Evolutionary conservation across 2,329 filamentous ascomycete species (phyloP).

Genomic region (Curvularia sp.): DNA sequence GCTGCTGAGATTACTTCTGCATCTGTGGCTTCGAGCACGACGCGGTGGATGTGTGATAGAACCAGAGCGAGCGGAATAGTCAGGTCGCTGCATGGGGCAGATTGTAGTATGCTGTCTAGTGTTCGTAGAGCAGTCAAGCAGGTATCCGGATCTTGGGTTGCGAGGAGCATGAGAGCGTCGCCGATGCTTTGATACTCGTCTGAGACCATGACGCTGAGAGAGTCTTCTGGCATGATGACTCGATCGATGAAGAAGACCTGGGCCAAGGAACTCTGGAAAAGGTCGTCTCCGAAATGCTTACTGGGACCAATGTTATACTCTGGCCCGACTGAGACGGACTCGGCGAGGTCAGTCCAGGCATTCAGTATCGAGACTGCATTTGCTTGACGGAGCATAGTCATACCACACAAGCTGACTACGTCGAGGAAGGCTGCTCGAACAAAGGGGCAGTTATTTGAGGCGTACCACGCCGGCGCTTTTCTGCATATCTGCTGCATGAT

Average conservation of each 20-base stretch:
- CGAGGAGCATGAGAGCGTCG: conserved; percentile 34
- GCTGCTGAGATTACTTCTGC: conserved; percentile 41
- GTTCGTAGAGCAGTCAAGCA: conserved; percentile 35
- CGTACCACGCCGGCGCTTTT: conserved; percentile 26
- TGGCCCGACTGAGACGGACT: conserved; percentile 29
- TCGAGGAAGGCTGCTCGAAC: conserved; percentile 49
- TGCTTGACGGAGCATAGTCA: conserved; percentile 29
- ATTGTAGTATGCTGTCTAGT: conserved; percentile 28
- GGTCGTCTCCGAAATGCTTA: conserved; percentile 17
- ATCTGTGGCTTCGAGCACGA: conserved; percentile 29
- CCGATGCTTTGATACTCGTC: conserved; percentile 32
- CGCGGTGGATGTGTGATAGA: conserved; percentile 29
- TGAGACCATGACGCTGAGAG: conserved; percentile 20
- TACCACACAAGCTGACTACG: conserved; percentile 39
- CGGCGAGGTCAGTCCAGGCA: conserved; percentile 31
- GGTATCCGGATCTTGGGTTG: conserved; percentile 34
- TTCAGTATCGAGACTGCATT: conserved; percentile 25
- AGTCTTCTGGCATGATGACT: conserved; percentile 28
- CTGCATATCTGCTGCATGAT: conserved; percentile 31
- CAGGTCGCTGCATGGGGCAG: conserved; percentile 12
- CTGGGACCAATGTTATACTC: conserved; percentile 24
- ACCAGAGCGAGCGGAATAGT: conserved; percentile 29
- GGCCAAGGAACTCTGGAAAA: conserved; percentile 32
- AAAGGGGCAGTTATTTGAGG: conserved; percentile 38
- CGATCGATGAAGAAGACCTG: conserved; percentile 38